Percentiles rank a stretch among this genome's conserved stretches.
Evolutionary conservation across 768 basidiomycete species (phyloP).

Genomic region (Tremella mesenterica): DNA sequence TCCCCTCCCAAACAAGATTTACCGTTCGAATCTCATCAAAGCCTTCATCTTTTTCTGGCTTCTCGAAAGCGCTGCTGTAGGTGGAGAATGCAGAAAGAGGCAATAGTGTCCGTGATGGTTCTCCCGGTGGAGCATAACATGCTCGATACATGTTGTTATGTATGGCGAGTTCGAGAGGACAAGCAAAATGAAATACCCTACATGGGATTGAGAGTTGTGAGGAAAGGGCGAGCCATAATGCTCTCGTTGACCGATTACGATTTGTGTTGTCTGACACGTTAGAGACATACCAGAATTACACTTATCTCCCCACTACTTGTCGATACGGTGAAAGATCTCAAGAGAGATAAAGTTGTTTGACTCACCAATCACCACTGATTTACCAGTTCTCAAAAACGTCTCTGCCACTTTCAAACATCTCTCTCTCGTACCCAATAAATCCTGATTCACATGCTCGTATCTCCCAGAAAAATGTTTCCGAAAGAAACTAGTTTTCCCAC

Average conservation of each 20-base stretch:
- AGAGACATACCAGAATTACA: too few relatives aligned
- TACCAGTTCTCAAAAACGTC: constrained; percentile 51
- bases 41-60: constrained; percentile 61
- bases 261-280: constrained; percentile 85
- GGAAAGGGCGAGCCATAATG: constrained; percentile 62
- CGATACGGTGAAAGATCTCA: too few relatives aligned
- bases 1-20: constrained; percentile 72
- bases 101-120: constrained; percentile 24
- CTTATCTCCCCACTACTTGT: too few relatives aligned
- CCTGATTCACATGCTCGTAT: constrained; percentile 82
- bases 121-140: constrained; percentile 42
- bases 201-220: constrained; percentile 52
- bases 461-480: constrained; percentile 56
- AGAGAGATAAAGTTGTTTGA: background rate
- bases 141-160: constrained; percentile 90
- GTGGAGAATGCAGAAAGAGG: constrained; percentile 35
- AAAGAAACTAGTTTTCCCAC: constrained; percentile 80
- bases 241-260: constrained; percentile 60
- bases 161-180: constrained; percentile 71
- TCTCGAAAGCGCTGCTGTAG: constrained; percentile 48
- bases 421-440: constrained; percentile 61
- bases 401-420: constrained; percentile 64
- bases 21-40: constrained; percentile 67
- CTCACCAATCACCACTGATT: constrained; percentile 70
- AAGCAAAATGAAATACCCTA: constrained; percentile 69